phyloP scores from a whole-genome alignment of 768 basidiomycete genomes.

The Dioszegia hungarica region DNA sequence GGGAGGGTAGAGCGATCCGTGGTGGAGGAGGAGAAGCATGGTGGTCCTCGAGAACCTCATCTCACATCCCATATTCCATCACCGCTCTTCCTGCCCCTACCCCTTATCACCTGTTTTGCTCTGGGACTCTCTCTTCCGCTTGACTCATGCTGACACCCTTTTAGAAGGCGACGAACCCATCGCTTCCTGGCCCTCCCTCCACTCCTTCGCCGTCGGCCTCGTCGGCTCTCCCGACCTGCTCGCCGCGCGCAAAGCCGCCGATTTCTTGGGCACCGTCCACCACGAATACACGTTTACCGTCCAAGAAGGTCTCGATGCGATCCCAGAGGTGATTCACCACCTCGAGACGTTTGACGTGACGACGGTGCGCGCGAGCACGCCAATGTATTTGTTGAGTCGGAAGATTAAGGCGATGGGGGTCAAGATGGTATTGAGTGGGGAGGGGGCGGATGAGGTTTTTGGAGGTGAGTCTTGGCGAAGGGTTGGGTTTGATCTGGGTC shows the following conservation, averaged over 20 bases:
- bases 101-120: background rate
- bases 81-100: background rate
- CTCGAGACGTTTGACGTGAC: slow-evolving; percentile 99
- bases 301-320: slow-evolving; percentile 93
- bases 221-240: slow-evolving; percentile 91
- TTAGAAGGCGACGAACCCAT: slow-evolving; percentile 54
- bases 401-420: slow-evolving; percentile 99
- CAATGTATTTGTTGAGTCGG: slow-evolving; percentile 95
- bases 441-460: slow-evolving; percentile 95
- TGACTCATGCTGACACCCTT: slow-evolving; percentile 22
- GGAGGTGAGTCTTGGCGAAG: slow-evolving; percentile 59
- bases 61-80: background rate
- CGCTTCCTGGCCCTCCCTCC: slow-evolving; percentile 87
- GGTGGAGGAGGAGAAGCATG: too few relatives aligned
- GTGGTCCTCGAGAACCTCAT: too few relatives aligned
- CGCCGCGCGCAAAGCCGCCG: slow-evolving; percentile 88
- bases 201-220: slow-evolving; percentile 95
- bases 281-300: slow-evolving; percentile 98
- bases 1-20: too few relatives aligned
- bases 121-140: background rate
- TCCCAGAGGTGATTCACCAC: slow-evolving; percentile 96
- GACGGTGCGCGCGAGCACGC: slow-evolving; percentile 92
- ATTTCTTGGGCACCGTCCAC: slow-evolving; percentile 87
- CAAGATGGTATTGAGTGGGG: slow-evolving; percentile 98
- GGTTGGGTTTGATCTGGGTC: background rate